Evolutionary conservation across 331 rosid species (phyloP).

Genomic region (Rhamnella rubrinervis): DNA sequence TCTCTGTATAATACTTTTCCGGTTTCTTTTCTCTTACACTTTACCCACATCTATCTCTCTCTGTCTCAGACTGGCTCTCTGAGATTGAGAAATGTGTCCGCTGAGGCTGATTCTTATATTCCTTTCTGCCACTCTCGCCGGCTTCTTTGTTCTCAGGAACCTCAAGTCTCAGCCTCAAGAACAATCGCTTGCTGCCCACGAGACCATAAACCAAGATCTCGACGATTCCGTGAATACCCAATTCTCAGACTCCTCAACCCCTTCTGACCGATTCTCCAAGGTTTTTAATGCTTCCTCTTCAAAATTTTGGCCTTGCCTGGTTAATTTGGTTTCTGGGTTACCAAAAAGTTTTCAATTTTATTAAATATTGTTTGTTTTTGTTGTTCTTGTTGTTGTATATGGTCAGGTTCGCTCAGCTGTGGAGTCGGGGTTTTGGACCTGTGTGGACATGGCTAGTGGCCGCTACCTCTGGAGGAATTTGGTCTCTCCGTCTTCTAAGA

Average conservation of each 20-base stretch:
- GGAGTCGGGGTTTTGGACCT: slow-evolving; percentile 78
- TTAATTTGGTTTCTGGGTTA: neutral
- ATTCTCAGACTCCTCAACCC: slow-evolving; percentile 28
- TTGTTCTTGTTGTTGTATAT: neutral
- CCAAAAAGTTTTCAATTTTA: slow-evolving; percentile 12
- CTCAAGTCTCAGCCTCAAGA: slow-evolving; percentile 48
- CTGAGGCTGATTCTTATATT: slow-evolving; percentile 71
- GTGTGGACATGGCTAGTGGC: slow-evolving; percentile 92
- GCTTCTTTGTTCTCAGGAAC: slow-evolving; percentile 78
- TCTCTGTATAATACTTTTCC: no score
- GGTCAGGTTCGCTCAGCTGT: slow-evolving; percentile 55
- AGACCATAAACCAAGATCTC: slow-evolving; percentile 11
- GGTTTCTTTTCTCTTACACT: no score
- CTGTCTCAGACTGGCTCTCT: slow-evolving; percentile 3
- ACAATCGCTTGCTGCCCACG: slow-evolving; percentile 12
- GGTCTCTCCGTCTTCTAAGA: slow-evolving; percentile 48
- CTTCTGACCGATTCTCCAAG: slow-evolving; percentile 45
- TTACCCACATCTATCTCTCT: neutral
- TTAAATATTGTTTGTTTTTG: neutral
- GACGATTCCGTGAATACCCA: slow-evolving; percentile 25
- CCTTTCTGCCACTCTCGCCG: slow-evolving; percentile 98
- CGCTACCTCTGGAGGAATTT: slow-evolving; percentile 90
- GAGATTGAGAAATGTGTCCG: slow-evolving; percentile 68
- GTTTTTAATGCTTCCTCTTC: slow-evolving; percentile 30
- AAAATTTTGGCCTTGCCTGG: neutral